Evolutionary conservation across 192 early-diverging fungal genomes (phyloP).

Genomic region (Podila verticillata): DNA sequence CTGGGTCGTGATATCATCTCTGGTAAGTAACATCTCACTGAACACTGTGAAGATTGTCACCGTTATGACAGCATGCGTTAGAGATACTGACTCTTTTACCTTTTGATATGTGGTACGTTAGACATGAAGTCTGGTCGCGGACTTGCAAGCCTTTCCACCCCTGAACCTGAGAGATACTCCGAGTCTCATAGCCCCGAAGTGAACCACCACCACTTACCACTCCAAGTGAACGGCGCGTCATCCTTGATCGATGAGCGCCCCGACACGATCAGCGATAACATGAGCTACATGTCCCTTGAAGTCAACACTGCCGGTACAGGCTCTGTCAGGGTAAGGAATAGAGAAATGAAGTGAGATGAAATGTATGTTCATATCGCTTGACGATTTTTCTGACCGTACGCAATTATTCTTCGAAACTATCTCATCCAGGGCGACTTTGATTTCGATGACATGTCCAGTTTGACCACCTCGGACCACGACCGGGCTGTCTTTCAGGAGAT

Average conservation of each 20-base stretch:
- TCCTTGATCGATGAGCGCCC: slow-evolving; percentile 49
- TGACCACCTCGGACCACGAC: slow-evolving; percentile 53
- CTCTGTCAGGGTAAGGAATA: slow-evolving; percentile 65
- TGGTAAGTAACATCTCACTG: slow-evolving; percentile 27
- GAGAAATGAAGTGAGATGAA: too few relatives aligned
- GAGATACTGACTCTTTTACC: too few relatives aligned
- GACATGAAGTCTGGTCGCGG: slow-evolving; percentile 40
- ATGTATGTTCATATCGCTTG: too few relatives aligned
- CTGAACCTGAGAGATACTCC: neutral
- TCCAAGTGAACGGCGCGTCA: neutral
- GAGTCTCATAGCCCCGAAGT: neutral
- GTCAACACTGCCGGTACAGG: slow-evolving; percentile 87
- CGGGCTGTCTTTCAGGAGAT: slow-evolving; percentile 36
- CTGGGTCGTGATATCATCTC: slow-evolving; percentile 66
- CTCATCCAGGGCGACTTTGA: slow-evolving; percentile 63
- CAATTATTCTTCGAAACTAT: neutral
- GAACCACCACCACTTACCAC: slow-evolving; percentile 1
- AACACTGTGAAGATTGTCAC: neutral
- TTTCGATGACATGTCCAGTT: slow-evolving; percentile 59
- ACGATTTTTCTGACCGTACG: too few relatives aligned
- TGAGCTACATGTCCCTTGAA: slow-evolving; percentile 76
- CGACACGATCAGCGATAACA: slow-evolving; percentile 60
- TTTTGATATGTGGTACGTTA: neutral
- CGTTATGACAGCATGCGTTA: too few relatives aligned
- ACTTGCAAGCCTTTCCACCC: slow-evolving; percentile 7